Percentiles rank a stretch among this genome's conserved stretches.
These are phyloP conservation scores for Austroboletus novae-zelandiae DNA, from an alignment of 1,284 basidiomycete species.

Conservation along the genomic window DNA sequence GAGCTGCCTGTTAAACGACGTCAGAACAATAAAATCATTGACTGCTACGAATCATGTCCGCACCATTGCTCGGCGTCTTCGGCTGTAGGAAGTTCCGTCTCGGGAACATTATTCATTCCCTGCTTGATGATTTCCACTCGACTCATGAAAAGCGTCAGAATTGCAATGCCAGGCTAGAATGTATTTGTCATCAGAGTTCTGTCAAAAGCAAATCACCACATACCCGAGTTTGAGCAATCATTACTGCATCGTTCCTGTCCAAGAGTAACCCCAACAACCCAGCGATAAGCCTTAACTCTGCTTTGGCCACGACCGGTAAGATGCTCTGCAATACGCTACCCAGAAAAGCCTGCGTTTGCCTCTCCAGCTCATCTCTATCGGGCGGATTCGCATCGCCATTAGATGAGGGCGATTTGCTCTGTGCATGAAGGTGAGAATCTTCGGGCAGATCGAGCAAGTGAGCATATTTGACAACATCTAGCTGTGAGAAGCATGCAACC, in stretches of 20 bases:
- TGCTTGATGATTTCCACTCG: conserved; percentile 91
- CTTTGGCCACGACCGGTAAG: conserved; percentile 76
- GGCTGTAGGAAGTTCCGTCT: conserved; percentile 56
- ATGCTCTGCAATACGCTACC: conserved; percentile 86
- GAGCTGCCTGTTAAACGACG: conserved; percentile 54
- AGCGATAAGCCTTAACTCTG: conserved; percentile 78
- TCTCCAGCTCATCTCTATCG: conserved; percentile 75
- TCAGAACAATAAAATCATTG: conserved; percentile 1
- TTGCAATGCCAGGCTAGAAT: conserved; percentile 84
- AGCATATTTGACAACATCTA: conserved; percentile 85
- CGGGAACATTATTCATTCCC: conserved; percentile 49
- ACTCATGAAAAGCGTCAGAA: conserved; percentile 90
- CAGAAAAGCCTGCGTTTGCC: conserved; percentile 88
- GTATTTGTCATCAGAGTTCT: background rate
- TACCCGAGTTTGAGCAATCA: conserved; percentile 76
- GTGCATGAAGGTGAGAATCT: conserved; percentile 41
- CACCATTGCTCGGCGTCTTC: conserved; percentile 89
- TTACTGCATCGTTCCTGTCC: conserved; percentile 76
- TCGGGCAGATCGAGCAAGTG: conserved; percentile 65
- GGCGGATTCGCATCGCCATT: conserved; percentile 20
- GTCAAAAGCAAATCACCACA: conserved; percentile 24
- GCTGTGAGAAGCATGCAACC: conserved; percentile 89
- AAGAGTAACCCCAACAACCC: conserved; percentile 86
- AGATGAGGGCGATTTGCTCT: conserved; percentile 20
- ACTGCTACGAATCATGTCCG: background rate